A percentile compares a stretch with the other conserved stretches of the same genome.
Conservation (phyloP, 1,139 yeast genomes). For the Pichia sp. region DNA sequence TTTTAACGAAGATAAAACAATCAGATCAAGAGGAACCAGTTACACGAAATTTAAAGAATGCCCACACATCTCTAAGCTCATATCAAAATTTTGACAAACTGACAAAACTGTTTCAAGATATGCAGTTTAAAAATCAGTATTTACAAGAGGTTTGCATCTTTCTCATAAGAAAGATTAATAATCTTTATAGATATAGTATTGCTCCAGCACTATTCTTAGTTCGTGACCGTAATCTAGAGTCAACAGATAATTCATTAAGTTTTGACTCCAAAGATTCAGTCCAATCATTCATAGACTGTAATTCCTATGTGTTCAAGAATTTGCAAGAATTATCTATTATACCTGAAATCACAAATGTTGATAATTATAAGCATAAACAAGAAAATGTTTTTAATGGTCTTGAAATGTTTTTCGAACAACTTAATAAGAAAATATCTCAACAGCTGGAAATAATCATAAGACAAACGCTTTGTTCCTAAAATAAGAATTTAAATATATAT, state of each 20-base stretch:
- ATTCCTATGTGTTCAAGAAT: conserved; percentile 1
- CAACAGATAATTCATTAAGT: neutral
- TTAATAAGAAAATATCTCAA: neutral
- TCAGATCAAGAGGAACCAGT: too few relatives aligned
- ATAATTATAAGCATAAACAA: neutral
- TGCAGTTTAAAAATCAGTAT: conserved; percentile 6
- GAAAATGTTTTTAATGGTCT: neutral
- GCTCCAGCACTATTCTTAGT: conserved; percentile 8
- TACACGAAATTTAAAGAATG: too few relatives aligned
- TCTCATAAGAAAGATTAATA: conserved; percentile 3
- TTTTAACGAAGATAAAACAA: neutral
- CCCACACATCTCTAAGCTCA: neutral
- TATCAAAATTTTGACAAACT: neutral
- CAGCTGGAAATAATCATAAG: neutral
- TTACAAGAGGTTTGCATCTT: conserved; percentile 3
- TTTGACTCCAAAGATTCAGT: conserved; percentile 4
- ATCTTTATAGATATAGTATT: conserved; percentile 8
- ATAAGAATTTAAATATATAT: too few relatives aligned
- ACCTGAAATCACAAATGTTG: neutral
- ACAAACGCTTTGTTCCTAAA: neutral
- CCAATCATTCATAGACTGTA: conserved; percentile 8
- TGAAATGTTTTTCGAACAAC: neutral
- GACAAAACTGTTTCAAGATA: neutral
- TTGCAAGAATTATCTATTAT: neutral
- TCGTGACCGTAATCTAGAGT: neutral